Evolutionary conservation across 108 stramenopile genomes (phyloP), one percentile per base, ranked within the genome.

Genomic region (Skeletonema grethae): DNA sequence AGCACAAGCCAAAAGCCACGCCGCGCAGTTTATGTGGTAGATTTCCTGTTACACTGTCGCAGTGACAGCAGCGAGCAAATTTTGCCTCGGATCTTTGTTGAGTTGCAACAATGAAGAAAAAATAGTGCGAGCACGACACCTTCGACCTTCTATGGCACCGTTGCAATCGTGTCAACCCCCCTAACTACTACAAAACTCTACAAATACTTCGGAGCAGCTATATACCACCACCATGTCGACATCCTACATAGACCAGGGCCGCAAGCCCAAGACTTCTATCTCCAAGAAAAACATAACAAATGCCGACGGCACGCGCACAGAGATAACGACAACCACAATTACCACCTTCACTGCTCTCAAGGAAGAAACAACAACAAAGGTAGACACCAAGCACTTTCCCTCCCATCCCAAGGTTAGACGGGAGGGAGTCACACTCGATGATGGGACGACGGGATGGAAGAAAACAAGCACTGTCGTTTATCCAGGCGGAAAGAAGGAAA

Each of bases 371-470:
- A 60, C 38, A 3, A 45, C 24, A 31, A 20, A 45, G 36, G 56
- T 70, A 12, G 69, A 70, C 38, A 70, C 69, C 55, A 57, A 70
- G 38, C 69, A 70, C 69, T 22, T 70, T 30, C 69, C 69, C 20
- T 70, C 69, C 20, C 31, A 57, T 0, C 69, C 69, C 13, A 13
- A n/a, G 31, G 69, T 70, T 13, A 22, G 39, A 9, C 69, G 69
- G n/a, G 57, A 59, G 58, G 36, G 12, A 29, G 35, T 70, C 9
- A 71, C 70, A 20, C 56, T 38, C 31, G 70, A 70, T 55, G 61
- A 71, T 50, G 69, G 69, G 30, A 61, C 61, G 61, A 71, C 70
- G 41, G 70, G 70, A 25, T 71, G 24, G 16, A 71, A 71, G 60
- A 71, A 31, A 10, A 71, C 70, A 16, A 31, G 57, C 28, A 71